Evolutionary conservation across 106 monocot genomes (phyloP), one percentile per base, ranked within the genome.

Genomic region (Amphibolis antarctica): DNA sequence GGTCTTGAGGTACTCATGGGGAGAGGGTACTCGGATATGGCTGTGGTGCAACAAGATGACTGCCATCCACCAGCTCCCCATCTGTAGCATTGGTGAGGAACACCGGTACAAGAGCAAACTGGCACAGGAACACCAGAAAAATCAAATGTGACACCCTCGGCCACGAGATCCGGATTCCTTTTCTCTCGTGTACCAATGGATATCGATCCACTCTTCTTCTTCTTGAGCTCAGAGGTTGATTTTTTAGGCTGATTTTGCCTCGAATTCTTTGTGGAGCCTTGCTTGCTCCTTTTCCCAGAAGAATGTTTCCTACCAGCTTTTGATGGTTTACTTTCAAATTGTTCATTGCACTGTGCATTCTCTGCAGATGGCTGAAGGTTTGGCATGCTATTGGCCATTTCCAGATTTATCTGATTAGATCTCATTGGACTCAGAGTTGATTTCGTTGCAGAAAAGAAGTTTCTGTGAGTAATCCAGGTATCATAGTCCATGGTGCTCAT

Each of bases 21-120:
- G 29, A 88, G 88, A 24, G 88, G 88, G 59, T 88, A 79, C 62
- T 84, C 84, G 0, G 88, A 88, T 53, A 88, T 74, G 19, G 43
- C 76, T 46, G 66, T 84, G 20, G 88, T 88, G 47, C 88, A 88
- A 67, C 88, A 88, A 0, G 88, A 81, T 10, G 88, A 88, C 42
- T 88, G 88, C 88, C 88, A 88, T 20, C 88, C 88, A 10, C 83
- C 88, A 31, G 80, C 69, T 42, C 88, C 88, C 88, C 88, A 88
- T 53, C 79, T 78, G 56, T 88, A 84, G 53, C 84, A 81, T 47
- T 84, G 88, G 18, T 71, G 78, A 31, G 81, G 43, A 56, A 84
- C 62, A 1, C 84, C 88, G 1, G 88, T 84, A 50, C 84, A 88
- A 5, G 88, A 76, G 63, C 88, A 88, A 6, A 88, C 65, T 11